Conservation (phyloP, 495 filamentous ascomycete genomes). For the Cenococcum geophilum region DNA sequence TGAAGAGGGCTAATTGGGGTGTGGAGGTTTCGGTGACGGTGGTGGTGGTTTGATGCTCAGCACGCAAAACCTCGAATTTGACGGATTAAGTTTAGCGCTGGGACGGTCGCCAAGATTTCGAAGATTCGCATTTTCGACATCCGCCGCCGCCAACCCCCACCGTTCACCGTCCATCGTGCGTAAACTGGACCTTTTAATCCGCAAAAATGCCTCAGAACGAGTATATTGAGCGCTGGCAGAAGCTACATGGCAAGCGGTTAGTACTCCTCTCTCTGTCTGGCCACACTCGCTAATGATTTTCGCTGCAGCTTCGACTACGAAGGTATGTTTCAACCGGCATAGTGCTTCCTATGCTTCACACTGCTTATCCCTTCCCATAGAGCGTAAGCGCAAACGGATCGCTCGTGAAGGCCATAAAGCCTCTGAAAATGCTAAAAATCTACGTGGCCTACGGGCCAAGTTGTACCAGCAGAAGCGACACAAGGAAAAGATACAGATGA, state of each 20-base stretch:
- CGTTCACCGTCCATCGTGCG: not conserved
- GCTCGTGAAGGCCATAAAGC: constrained; percentile 83
- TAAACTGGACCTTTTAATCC: not conserved
- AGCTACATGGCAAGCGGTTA: constrained; percentile 69
- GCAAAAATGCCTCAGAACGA: constrained; percentile 77
- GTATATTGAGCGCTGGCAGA: constrained; percentile 85
- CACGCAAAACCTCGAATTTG: too few species aligned
- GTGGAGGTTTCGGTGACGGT: not conserved
- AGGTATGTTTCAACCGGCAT: not conserved
- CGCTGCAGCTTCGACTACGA: constrained; percentile 50
- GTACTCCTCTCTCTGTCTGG: not conserved
- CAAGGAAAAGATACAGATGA: constrained; percentile 98
- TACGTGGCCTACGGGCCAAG: constrained; percentile 87
- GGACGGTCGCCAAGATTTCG: constrained; percentile 19
- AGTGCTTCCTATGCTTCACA: not conserved
- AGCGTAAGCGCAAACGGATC: constrained; percentile 77
- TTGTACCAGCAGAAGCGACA: constrained; percentile 89
- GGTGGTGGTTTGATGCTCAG: constrained; percentile 8
- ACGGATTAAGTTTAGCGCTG: not conserved
- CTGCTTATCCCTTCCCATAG: constrained; percentile 33
- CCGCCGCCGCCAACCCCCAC: not conserved
- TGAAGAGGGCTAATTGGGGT: not conserved
- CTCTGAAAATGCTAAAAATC: constrained; percentile 82
- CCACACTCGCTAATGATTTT: not conserved
- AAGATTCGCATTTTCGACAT: not conserved